phyloP scores from a whole-genome alignment of 176 grass and related monocot species.

The Aegilops umbellulata region DNA sequence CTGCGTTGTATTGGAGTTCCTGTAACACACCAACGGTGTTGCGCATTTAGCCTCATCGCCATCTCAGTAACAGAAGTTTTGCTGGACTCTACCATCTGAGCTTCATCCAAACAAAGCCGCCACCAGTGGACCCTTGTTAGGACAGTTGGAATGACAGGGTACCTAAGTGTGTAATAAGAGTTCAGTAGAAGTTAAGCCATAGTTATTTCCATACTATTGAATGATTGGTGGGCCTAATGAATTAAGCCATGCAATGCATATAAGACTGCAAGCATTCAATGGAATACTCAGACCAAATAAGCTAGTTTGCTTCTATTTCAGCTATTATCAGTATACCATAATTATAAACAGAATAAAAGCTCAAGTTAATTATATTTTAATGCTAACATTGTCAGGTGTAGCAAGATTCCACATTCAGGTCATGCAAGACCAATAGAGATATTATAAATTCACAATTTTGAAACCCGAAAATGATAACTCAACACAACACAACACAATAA shows the following conservation, averaged over 20 bases:
- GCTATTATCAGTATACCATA: constrained; percentile 1
- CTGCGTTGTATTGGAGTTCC: constrained; percentile 89
- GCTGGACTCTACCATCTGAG: constrained; percentile 93
- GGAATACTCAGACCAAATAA: constrained; percentile 5
- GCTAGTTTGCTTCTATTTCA: constrained; percentile 5
- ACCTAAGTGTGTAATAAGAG: constrained; percentile 44
- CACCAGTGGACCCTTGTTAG: constrained; percentile 95
- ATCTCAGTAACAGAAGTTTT: constrained; percentile 83
- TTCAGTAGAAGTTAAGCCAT: constrained; percentile 18
- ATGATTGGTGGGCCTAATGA: not conserved
- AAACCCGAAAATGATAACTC: not conserved
- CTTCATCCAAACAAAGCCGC: constrained; percentile 97
- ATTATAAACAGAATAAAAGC: constrained; percentile 14
- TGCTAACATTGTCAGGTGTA: not conserved
- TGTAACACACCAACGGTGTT: constrained; percentile 87
- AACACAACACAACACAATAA: not conserved
- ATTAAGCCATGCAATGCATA: not conserved
- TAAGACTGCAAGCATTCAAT: not conserved
- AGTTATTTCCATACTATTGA: not conserved
- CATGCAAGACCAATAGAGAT: constrained; percentile 6
- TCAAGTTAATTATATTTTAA: constrained; percentile 2
- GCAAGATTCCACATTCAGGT: not conserved
- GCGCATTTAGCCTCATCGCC: constrained; percentile 85
- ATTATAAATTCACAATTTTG: constrained; percentile 2
- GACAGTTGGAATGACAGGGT: constrained; percentile 83